These are phyloP conservation scores for Boletus rubescentipes DNA, from an alignment of 768 basidiomycete species.

Conservation along the genomic window DNA sequence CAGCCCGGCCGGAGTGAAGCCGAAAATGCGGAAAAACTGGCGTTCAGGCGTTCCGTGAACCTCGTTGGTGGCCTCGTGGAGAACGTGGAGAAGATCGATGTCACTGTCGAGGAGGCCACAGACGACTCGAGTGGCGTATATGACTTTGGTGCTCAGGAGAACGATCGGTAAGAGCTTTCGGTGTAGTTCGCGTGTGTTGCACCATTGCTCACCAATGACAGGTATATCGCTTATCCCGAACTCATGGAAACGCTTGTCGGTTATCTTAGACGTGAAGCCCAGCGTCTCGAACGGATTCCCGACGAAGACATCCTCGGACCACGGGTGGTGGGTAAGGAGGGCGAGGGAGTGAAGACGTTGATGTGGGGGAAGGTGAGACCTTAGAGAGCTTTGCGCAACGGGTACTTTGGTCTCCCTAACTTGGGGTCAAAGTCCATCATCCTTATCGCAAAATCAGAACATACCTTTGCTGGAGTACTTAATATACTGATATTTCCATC, in stretches of 20 bases:
- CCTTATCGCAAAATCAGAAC: conserved; percentile 1
- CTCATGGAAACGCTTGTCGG: conserved; percentile 67
- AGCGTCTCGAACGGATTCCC: conserved; percentile 56
- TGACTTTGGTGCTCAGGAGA: conserved; percentile 60
- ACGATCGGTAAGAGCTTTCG: conserved; percentile 25
- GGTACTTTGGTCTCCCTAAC: not conserved
- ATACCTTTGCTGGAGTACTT: conserved; percentile 1
- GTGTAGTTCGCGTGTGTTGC: not conserved
- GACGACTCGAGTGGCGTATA: conserved; percentile 74
- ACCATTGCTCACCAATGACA: conserved; percentile 33
- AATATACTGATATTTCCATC: not conserved
- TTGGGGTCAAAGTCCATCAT: not conserved
- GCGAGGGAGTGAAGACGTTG: conserved; percentile 31
- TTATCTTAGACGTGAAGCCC: conserved; percentile 73
- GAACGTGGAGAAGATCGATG: conserved; percentile 55
- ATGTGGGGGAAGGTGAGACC: conserved; percentile 28
- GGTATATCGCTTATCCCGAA: conserved; percentile 72
- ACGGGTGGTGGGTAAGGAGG: conserved; percentile 32
- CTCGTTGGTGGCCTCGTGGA: conserved; percentile 67
- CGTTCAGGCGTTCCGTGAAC: conserved; percentile 65
- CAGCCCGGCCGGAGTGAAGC: conserved; percentile 3
- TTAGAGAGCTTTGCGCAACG: conserved; percentile 7
- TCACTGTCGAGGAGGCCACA: conserved; percentile 55
- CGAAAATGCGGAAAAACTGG: conserved; percentile 2
- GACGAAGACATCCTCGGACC: conserved; percentile 41